phyloP scores from a whole-genome alignment of 768 basidiomycete species.

The Mycena alexandri region DNA sequence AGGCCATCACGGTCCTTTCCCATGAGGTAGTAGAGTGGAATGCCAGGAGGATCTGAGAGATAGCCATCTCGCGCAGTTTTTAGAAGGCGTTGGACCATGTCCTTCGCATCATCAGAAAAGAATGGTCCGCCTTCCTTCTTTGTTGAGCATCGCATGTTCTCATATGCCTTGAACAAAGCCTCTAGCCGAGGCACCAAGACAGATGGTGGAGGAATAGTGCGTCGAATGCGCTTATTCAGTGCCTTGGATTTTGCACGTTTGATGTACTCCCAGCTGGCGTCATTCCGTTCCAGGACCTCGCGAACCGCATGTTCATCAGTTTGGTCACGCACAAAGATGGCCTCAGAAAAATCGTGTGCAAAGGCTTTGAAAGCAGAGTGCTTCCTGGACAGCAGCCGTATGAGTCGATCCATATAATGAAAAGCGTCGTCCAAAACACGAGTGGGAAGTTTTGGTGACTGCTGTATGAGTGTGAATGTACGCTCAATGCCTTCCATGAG shows the following conservation, averaged over 20 bases:
- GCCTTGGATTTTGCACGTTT: background rate
- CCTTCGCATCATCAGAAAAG: constrained; percentile 19
- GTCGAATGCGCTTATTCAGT: constrained; percentile 7
- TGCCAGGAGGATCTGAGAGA: constrained; percentile 39
- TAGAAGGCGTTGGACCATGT: constrained; percentile 10
- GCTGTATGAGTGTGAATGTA: background rate
- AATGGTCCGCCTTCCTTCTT: constrained; percentile 3
- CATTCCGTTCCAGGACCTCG: background rate
- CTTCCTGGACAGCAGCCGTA: constrained; percentile 13
- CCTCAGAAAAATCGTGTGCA: constrained; percentile 11
- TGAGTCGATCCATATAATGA: constrained; percentile 26
- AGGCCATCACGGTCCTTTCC: constrained; percentile 38
- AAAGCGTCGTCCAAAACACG: constrained; percentile 24
- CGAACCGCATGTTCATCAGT: constrained; percentile 2
- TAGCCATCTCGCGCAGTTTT: constrained; percentile 26
- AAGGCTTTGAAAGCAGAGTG: constrained; percentile 23
- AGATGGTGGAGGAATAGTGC: background rate
- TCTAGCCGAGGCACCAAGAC: background rate
- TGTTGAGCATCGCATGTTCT: constrained; percentile 6
- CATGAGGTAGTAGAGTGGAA: constrained; percentile 30
- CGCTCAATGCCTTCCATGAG: background rate
- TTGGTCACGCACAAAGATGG: constrained; percentile 19
- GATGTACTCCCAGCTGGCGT: constrained; percentile 4
- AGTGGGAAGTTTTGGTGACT: background rate
- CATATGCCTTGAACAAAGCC: background rate